Base-by-base conservation (phyloP, 805 yeast genomes). In the Yarrowia bubula region DNA sequence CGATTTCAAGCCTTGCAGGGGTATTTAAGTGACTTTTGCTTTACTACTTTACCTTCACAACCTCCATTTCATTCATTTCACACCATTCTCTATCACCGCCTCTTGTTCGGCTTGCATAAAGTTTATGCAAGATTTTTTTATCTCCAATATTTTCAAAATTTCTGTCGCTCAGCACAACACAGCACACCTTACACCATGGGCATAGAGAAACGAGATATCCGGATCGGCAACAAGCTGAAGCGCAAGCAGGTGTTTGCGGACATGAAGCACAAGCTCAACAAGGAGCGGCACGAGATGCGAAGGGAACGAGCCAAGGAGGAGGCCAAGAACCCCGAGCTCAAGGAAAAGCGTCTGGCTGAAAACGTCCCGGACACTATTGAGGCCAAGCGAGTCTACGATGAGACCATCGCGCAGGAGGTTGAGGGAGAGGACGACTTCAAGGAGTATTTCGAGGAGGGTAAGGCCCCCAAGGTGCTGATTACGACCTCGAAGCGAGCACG, bases 401-500 rank as follows among this genome's bases (percentile, higher is more conserved):
- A 92, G 75, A 89, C 97, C 1, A 87, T 90, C 15, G 75, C 74
- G 31, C 72, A 75, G 14, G 78, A 75, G 48, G 70, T 76, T 6
- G 83, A 81, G 55, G 82, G 79, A 8, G 80, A 72, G 39, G 82
- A 86, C 67, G 79, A 78, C 71, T 89, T 89, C 73, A 82, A 80
- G 41, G 74, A 76, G 35, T 86, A 86, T 72, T 88, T 88, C 72
- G 77, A 78, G 22, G 51, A 58, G 28, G 80, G 81, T 48, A 75
- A 80, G 67, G 86, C 86, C 61, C 98, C 99, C 51, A 95, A 95
- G 75, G 89, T 95, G 51, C 80, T 95, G 65, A 78, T 95, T 64
- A 95, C 99, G 8, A 95, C 99, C 8, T 91, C 86, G 75, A 90
- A 90, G 43, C 81, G 86, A 70, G 97, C 98, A 14, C 86, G 86